Evolutionary conservation across 345 rosid genomes (phyloP).

Genomic region (Carallia brachiata): DNA sequence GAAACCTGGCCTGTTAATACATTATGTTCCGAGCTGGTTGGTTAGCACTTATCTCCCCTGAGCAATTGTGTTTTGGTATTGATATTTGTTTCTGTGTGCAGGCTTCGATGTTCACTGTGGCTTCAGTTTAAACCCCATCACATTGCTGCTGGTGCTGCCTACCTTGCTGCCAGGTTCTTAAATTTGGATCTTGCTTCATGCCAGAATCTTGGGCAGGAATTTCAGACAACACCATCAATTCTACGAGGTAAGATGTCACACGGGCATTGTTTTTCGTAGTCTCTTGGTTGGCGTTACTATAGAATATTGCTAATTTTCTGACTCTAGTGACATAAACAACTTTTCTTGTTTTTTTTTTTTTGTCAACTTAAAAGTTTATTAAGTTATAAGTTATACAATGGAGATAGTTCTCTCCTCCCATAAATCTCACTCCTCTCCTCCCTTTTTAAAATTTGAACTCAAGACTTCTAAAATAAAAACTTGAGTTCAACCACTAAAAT

Average conservation of each 20-base stretch:
- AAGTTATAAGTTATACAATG: too few species aligned
- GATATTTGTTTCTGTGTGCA: conserved; percentile 31
- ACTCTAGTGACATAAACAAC: too few species aligned
- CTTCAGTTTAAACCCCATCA: conserved; percentile 78
- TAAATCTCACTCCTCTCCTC: too few species aligned
- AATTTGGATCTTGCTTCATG: conserved; percentile 51
- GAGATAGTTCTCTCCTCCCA: too few species aligned
- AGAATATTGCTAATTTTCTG: too few species aligned
- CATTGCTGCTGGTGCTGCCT: conserved; percentile 83
- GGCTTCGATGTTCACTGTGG: conserved; percentile 86
- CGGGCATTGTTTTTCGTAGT: not conserved
- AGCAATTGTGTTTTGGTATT: not conserved
- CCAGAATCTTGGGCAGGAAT: conserved; percentile 66
- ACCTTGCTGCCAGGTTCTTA: conserved; percentile 63
- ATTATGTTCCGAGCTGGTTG: conserved; percentile 18
- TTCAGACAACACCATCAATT: conserved; percentile 58
- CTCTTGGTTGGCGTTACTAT: too few species aligned
- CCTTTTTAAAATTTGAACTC: too few species aligned
- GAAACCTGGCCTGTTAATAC: conserved; percentile 22
- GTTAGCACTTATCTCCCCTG: conserved; percentile 17
- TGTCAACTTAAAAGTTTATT: too few species aligned
- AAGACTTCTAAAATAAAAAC: too few species aligned
- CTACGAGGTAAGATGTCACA: conserved; percentile 48
- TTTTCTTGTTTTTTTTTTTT: too few species aligned
- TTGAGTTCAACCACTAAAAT: too few species aligned